phyloP scores from a whole-genome alignment of 192 early-diverging fungal genomes.

The Backusella tuberculispora region DNA sequence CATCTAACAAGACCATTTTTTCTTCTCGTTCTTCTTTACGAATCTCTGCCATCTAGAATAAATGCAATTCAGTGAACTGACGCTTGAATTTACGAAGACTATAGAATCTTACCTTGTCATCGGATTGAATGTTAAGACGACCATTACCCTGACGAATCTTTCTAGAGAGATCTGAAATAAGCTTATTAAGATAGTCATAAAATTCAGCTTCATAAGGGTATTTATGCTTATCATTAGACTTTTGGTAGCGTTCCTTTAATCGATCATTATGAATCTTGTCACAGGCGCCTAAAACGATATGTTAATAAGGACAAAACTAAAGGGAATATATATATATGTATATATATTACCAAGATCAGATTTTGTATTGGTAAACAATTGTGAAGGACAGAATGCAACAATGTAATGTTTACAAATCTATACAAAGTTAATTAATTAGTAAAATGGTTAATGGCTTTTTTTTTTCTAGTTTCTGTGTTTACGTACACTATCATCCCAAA shows the following conservation, averaged over 20 bases:
- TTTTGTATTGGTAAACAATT: conserved; percentile 88
- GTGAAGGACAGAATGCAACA: conserved; percentile 82
- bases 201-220: conserved; percentile 80
- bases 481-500: conserved; percentile 44
- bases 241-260: conserved; percentile 68
- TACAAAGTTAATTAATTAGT: not conserved
- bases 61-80: not conserved
- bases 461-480: not conserved
- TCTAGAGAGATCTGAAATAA: conserved; percentile 71
- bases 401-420: conserved; percentile 80
- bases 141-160: conserved; percentile 73
- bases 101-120: conserved; percentile 54
- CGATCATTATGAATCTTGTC: conserved; percentile 83
- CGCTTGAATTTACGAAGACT: not conserved
- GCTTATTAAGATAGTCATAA: conserved; percentile 62
- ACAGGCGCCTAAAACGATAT: conserved; percentile 48
- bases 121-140: conserved; percentile 62
- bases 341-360: conserved; percentile 67
- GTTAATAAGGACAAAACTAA: not conserved
- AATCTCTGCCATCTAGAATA: conserved; percentile 45
- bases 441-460: too few species aligned
- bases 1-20: conserved; percentile 78
- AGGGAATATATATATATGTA: not conserved
- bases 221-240: conserved; percentile 64
- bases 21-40: conserved; percentile 82